Evolutionary conservation across 2,329 filamentous ascomycete species (phyloP).

Genomic region (Diaporthe ampelina): DNA sequence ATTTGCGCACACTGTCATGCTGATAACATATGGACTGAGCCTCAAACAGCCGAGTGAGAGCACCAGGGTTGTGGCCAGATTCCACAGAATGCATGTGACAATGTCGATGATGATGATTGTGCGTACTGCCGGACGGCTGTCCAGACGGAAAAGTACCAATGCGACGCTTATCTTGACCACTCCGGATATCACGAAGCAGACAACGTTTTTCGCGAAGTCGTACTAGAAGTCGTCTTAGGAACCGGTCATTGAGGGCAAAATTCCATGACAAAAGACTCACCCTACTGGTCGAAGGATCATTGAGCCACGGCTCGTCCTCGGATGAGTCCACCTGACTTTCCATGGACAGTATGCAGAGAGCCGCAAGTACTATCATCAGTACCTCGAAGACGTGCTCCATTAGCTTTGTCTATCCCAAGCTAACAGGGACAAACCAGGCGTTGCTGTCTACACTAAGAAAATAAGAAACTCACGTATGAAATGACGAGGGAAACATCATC

Average conservation of each 20-base stretch:
- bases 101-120: slow-evolving; percentile 37
- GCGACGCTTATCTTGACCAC: slow-evolving; percentile 40
- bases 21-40: slow-evolving; percentile 3
- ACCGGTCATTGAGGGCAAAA: no score
- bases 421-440: background rate
- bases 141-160: slow-evolving; percentile 39
- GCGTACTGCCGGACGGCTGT: slow-evolving; percentile 27
- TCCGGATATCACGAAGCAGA: slow-evolving; percentile 40
- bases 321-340: background rate
- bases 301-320: slow-evolving; percentile 16
- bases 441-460: background rate
- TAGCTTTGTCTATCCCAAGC: background rate
- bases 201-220: slow-evolving; percentile 27
- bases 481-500: slow-evolving; percentile 38
- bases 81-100: slow-evolving; percentile 35
- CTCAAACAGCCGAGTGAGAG: slow-evolving; percentile 36
- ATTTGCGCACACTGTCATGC: slow-evolving; percentile 29
- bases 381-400: background rate
- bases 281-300: background rate
- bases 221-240: slow-evolving; percentile 16
- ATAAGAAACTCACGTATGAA: slow-evolving; percentile 30
- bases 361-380: slow-evolving; percentile 31
- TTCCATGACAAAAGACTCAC: background rate
- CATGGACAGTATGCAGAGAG: background rate
- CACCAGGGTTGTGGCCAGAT: slow-evolving; percentile 32